Conservation (phyloP, 352 stramenopile species). For the Phytopythium vexans region DNA sequence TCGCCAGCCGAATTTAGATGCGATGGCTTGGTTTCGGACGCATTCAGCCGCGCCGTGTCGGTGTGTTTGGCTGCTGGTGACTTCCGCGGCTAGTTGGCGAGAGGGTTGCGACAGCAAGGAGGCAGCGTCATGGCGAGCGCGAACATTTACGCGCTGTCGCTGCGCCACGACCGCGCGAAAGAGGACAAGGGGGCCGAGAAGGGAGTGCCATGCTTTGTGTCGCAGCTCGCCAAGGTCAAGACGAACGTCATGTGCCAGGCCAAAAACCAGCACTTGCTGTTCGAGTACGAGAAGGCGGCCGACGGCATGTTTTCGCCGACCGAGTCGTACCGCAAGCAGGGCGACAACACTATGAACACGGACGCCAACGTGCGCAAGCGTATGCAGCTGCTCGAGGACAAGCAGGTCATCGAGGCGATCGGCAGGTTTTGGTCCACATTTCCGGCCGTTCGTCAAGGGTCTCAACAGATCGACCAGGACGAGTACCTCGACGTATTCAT, state of each 20-base stretch:
- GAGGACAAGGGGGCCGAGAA: slow-evolving; percentile 29
- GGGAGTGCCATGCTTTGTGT: slow-evolving; percentile 56
- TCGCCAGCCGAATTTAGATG: no score
- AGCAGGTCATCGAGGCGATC: slow-evolving; percentile 43
- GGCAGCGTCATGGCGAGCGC: slow-evolving; percentile 25
- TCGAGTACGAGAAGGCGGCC: slow-evolving; percentile 34
- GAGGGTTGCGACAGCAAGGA: background rate
- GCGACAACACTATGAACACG: slow-evolving; percentile 63
- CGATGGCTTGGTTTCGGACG: no score
- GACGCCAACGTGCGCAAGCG: slow-evolving; percentile 62
- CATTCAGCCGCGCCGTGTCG: no score
- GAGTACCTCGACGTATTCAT: slow-evolving; percentile 81
- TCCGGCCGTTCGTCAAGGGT: slow-evolving; percentile 42
- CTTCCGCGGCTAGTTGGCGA: background rate
- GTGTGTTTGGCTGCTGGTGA: no score
- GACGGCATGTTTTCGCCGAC: slow-evolving; percentile 13
- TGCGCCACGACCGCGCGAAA: slow-evolving; percentile 23
- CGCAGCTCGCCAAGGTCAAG: slow-evolving; percentile 66
- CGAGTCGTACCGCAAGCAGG: slow-evolving; percentile 72
- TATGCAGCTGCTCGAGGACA: slow-evolving; percentile 47
- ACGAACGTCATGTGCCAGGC: slow-evolving; percentile 56
- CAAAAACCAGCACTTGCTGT: slow-evolving; percentile 45
- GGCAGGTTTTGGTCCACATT: slow-evolving; percentile 77
- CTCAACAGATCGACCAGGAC: slow-evolving; percentile 31
- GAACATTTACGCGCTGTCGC: slow-evolving; percentile 37